phyloP scores from a whole-genome alignment of 2,329 filamentous ascomycete genomes.

The Escovopsis sp. region DNA sequence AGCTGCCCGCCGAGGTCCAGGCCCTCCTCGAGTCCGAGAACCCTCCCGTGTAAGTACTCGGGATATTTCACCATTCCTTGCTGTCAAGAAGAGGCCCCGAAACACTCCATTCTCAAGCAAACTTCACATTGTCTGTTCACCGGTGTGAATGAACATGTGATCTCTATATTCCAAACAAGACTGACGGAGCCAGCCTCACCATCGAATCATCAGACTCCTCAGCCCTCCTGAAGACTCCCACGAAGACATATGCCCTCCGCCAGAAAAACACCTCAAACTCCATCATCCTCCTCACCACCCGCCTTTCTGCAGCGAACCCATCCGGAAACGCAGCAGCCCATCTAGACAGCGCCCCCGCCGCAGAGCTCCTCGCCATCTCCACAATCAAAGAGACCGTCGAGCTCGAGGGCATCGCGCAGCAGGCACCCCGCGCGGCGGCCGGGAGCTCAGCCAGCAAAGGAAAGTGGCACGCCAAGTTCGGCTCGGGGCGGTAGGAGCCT shows the following conservation, averaged over 20 bases:
- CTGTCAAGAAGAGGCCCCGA: no score
- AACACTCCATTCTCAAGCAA: no score
- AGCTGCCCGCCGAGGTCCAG: constrained; percentile 45
- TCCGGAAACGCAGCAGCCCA: constrained; percentile 3
- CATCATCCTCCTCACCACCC: constrained; percentile 38
- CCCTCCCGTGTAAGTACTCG: constrained; percentile 34
- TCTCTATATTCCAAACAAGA: no score
- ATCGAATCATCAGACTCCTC: constrained; percentile 33
- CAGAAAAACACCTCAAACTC: constrained; percentile 56
- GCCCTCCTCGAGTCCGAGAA: constrained; percentile 37
- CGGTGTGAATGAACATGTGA: no score
- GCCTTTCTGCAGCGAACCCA: constrained; percentile 1
- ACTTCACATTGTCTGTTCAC: no score
- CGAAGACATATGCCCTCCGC: constrained; percentile 41
- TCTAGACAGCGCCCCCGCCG: not conserved
- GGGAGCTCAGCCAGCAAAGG: constrained; percentile 24
- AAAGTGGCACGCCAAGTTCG: constrained; percentile 49
- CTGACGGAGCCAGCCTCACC: constrained; percentile 23
- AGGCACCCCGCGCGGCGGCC: constrained; percentile 13
- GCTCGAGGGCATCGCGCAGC: constrained; percentile 30
- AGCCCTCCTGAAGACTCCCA: constrained; percentile 37
- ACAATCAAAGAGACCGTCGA: constrained; percentile 50
- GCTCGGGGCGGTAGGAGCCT: constrained; percentile 21
- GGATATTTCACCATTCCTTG: no score
- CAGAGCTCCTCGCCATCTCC: constrained; percentile 30